Conservation (phyloP, 139 green algal genomes). For the Tetradesmus obliquus region DNA sequence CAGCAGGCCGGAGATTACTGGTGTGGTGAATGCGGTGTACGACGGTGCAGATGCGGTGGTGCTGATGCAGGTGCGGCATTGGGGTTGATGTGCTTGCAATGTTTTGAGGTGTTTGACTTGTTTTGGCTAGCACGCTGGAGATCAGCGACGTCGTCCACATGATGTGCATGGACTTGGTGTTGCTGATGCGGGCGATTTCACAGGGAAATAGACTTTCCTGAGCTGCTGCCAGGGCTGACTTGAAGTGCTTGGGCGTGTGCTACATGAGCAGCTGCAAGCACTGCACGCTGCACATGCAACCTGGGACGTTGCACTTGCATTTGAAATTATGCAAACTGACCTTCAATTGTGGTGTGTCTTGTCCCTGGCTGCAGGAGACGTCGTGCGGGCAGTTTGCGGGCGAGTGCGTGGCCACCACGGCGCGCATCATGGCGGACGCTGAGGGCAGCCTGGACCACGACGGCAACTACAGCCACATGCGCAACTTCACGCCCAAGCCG, state of each 20-base stretch:
- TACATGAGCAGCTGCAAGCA: too few relatives aligned
- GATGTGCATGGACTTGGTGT: constrained; percentile 65
- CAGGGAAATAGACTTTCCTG: too few relatives aligned
- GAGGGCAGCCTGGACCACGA: not conserved
- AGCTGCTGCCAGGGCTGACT: too few relatives aligned
- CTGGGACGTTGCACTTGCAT: too few relatives aligned
- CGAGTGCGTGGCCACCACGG: constrained; percentile 15
- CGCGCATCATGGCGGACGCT: constrained; percentile 39
- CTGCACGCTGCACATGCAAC: too few relatives aligned
- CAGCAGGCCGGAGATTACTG: constrained; percentile 80
- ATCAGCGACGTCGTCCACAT: constrained; percentile 87
- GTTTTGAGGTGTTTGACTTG: too few relatives aligned
- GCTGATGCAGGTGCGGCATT: constrained; percentile 50
- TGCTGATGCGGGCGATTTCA: constrained; percentile 54
- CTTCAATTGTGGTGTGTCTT: not conserved
- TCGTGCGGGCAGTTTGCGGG: constrained; percentile 40
- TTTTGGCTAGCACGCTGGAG: constrained; percentile 70
- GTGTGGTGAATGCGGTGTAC: constrained; percentile 83
- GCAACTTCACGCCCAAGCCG: constrained; percentile 72
- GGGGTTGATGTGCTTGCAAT: too few relatives aligned
- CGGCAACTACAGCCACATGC: constrained; percentile 36
- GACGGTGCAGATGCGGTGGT: constrained; percentile 68
- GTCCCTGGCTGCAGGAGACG: constrained; percentile 28
- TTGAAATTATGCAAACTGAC: too few relatives aligned
- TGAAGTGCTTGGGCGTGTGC: too few relatives aligned